Evolutionary conservation across 306 rosid genomes (phyloP).

Genomic region (Lathyrus tuberosus): DNA sequence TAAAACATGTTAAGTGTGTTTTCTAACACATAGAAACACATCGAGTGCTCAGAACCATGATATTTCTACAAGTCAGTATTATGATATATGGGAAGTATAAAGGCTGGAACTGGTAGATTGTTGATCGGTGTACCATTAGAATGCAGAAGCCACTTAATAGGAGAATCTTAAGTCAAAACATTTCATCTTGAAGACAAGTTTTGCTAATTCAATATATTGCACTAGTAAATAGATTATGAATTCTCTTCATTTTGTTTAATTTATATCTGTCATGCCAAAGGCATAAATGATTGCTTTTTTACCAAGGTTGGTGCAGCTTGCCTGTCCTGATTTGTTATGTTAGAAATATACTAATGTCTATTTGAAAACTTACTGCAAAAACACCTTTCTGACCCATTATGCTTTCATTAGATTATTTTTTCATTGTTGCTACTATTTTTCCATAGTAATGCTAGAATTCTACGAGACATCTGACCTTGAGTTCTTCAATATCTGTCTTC

Average conservation of each 20-base stretch:
- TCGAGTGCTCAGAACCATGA: conserved; percentile 6
- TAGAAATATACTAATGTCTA: conserved; percentile 19
- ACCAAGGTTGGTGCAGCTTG: conserved; percentile 22
- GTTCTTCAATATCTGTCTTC: conserved; percentile 30
- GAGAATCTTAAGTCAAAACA: conserved; percentile 18
- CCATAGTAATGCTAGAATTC: conserved; percentile 8
- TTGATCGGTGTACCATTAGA: conserved; percentile 31
- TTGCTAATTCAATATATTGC: conserved; percentile 21
- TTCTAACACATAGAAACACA: conserved; percentile 27
- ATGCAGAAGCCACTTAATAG: conserved; percentile 19
- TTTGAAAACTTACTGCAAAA: background rate
- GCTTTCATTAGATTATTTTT: background rate
- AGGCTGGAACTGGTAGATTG: conserved; percentile 1
- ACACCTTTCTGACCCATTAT: background rate
- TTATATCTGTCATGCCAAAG: conserved; percentile 28
- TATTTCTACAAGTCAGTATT: conserved; percentile 30
- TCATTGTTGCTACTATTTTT: conserved; percentile 2
- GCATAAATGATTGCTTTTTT: conserved; percentile 28
- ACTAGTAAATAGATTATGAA: conserved; percentile 10
- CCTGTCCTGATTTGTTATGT: conserved; percentile 1
- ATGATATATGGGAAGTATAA: conserved; percentile 13
- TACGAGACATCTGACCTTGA: conserved; percentile 30
- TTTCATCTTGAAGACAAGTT: conserved; percentile 17
- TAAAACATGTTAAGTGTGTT: background rate
- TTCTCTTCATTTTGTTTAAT: conserved; percentile 23